Conservation (phyloP, 2,329 filamentous ascomycete species). For the Alternaria sp. region DNA sequence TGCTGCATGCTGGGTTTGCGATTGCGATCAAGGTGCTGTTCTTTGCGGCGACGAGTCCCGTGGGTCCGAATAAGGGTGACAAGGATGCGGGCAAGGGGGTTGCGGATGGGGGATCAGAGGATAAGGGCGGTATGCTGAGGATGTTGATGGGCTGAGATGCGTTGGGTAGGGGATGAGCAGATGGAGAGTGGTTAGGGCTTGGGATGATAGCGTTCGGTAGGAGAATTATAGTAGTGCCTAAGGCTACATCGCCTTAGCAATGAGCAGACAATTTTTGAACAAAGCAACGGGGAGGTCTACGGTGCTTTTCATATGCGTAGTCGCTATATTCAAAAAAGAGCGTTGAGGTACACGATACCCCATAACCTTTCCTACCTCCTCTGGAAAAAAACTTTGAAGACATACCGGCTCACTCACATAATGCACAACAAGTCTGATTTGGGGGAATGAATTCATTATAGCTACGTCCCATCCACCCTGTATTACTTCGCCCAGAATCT, state of each 20-base stretch:
- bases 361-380: not conserved
- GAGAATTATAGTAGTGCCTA: not conserved
- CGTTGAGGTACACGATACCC: not conserved
- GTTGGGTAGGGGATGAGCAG: too few relatives aligned
- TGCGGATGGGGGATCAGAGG: not conserved
- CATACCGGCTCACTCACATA: not conserved
- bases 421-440: not conserved
- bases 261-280: not conserved
- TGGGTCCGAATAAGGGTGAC: constrained; percentile 35
- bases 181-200: not conserved
- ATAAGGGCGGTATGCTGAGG: constrained; percentile 18
- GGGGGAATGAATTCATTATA: not conserved
- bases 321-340: not conserved
- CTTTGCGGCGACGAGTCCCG: constrained; percentile 70
- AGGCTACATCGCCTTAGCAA: not conserved
- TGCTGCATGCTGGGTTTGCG: constrained; percentile 85
- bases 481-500: not conserved
- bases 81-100: constrained; percentile 20
- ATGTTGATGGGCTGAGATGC: constrained; percentile 6
- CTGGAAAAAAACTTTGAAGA: too few relatives aligned
- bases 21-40: constrained; percentile 96
- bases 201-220: not conserved
- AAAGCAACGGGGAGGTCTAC: not conserved
- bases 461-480: not conserved
- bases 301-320: too few relatives aligned